A percentile compares a stretch with the other conserved stretches of the same genome.
Evolutionary conservation across 2,329 filamentous ascomycete species (phyloP).

Genomic region (Botrytis byssoidea): DNA sequence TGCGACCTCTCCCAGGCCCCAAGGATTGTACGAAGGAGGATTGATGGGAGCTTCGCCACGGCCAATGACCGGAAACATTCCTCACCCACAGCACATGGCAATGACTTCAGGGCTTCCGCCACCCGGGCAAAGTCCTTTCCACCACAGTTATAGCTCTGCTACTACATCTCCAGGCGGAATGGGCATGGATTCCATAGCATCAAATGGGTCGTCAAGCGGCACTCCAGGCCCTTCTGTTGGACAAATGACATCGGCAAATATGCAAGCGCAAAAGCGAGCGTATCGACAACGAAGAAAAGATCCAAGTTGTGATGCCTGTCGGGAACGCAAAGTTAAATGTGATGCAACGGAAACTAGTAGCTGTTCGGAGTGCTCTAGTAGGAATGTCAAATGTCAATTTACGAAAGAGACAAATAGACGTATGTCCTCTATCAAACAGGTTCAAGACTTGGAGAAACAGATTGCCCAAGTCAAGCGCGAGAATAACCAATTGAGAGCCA

Average conservation of each 20-base stretch:
- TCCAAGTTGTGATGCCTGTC: constrained; percentile 93
- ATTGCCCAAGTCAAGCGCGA: constrained; percentile 77
- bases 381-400: constrained; percentile 96
- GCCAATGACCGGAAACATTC: constrained; percentile 48
- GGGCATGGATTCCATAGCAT: constrained; percentile 61
- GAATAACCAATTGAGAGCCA: constrained; percentile 69
- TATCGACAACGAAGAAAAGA: constrained; percentile 95
- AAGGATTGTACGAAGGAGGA: constrained; percentile 52
- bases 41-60: constrained; percentile 54
- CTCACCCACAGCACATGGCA: constrained; percentile 50
- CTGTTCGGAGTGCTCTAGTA: constrained; percentile 95
- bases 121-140: constrained; percentile 33
- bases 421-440: constrained; percentile 99
- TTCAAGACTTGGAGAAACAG: constrained; percentile 94
- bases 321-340: constrained; percentile 83
- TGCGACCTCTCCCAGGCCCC: constrained; percentile 57
- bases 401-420: constrained; percentile 98
- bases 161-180: constrained; percentile 39
- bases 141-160: constrained; percentile 34
- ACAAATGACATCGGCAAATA: constrained; percentile 44
- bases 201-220: constrained; percentile 55
- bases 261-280: constrained; percentile 82
- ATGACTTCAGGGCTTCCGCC: constrained; percentile 50
- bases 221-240: constrained; percentile 49
- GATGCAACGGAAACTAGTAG: constrained; percentile 95